Evolutionary conservation across 345 rosid species (phyloP), one percentile per base, ranked within the genome.

Genomic region (Cochlearia excelsa): DNA sequence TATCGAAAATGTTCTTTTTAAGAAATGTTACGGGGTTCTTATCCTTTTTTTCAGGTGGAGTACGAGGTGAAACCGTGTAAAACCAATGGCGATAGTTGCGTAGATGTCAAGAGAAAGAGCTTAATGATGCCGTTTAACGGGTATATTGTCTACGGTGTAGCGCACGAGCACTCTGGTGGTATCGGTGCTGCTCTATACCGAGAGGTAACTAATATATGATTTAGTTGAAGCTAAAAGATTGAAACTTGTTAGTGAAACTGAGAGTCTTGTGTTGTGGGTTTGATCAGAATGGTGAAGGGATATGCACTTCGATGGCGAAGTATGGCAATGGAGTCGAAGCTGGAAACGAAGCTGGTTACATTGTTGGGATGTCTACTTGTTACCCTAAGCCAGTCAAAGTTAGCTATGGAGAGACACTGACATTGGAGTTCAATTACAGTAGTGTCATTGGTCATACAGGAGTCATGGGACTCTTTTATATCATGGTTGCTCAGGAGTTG

Each of bases 291-390:
- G 96, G 93, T 48, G 73, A 74, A 29, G 72, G 59, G 7, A 67
- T 88, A 9, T 88, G 89, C 49, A 61, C 77, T 61, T 92, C 98
- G 9, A 27, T 61, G 6, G 79, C 97, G 0, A 68, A 37, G 47
- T 92, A 88, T 31, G 98, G 98, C 9, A 50, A 72, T 11, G 96
- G 96, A 57, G 69, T 51, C 10, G 93, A 86, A 74, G 80, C 82
- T 7, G 98, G 98, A 59, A 80, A 92, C 23, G 98, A 92, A 72
- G 78, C 80, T 54, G 98, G 96, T 52, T 88, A 88, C 44, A 67
- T 92, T 10, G 95, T 92, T 23, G 98, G 98, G 69, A 88, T 92
- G 96, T 80, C 98, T 1, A 65, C 95, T 28, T 92, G 93, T 77
- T 86, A 86, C 70, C 95, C 90, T 34, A 57, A 72, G 29, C 84